Evolutionary conservation across 2,329 filamentous ascomycete species (phyloP).

Genomic region (Phialophora macrospora): DNA sequence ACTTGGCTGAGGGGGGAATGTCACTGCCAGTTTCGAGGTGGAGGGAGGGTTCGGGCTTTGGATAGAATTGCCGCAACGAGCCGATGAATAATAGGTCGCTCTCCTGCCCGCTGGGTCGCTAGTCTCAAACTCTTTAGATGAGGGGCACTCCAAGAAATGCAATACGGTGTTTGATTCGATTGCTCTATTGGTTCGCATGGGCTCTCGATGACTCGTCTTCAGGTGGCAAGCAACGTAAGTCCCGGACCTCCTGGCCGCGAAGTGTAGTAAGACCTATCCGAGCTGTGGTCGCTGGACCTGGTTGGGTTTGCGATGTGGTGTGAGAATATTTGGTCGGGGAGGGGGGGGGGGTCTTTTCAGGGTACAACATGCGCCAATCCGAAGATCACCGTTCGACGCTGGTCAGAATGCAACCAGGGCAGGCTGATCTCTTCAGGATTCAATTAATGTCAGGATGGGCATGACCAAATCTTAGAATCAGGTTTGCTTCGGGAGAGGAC

Average conservation of each 20-base stretch:
- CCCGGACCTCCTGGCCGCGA: slow-evolving; percentile 2
- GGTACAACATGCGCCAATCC: slow-evolving; percentile 2
- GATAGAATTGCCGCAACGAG: slow-evolving; percentile 24
- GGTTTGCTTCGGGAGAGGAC: not conserved
- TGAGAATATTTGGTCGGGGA: slow-evolving; percentile 10
- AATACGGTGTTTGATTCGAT: slow-evolving; percentile 16
- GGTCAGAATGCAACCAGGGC: not conserved
- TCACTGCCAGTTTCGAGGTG: slow-evolving; percentile 2
- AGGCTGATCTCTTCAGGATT: not conserved
- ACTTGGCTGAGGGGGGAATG: slow-evolving; percentile 1
- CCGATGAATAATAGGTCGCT: slow-evolving; percentile 26
- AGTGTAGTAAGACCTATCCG: slow-evolving; percentile 11
- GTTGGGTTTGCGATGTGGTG: slow-evolving; percentile 10
- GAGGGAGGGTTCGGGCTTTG: slow-evolving; percentile 1
- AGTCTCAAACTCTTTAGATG: slow-evolving; percentile 22
- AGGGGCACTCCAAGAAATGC: slow-evolving; percentile 20
- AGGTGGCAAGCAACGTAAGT: slow-evolving; percentile 20
- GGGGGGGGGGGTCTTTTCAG: not conserved
- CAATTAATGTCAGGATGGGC: not conserved
- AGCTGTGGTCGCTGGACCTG: not conserved
- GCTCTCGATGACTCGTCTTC: slow-evolving; percentile 23
- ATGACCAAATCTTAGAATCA: not conserved
- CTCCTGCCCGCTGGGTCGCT: slow-evolving; percentile 9
- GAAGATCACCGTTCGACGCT: slow-evolving; percentile 2
- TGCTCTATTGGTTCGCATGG: slow-evolving; percentile 33